Evolutionary conservation across 441 rosid genomes (phyloP).

Genomic region (Adansonia grandidieri): DNA sequence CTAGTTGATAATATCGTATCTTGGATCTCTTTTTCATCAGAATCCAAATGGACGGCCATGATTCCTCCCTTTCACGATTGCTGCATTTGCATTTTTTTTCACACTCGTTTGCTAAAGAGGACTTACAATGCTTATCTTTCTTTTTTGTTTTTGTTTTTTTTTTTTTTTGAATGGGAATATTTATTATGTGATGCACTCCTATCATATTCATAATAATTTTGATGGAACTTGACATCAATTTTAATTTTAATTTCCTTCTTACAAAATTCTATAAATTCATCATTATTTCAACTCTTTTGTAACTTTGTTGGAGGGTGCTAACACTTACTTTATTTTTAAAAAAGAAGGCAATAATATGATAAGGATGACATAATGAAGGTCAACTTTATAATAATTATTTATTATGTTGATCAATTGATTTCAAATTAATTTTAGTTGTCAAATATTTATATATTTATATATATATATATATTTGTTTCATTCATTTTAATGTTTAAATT

Average conservation of each 20-base stretch:
- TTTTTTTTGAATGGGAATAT: constrained; percentile 5
- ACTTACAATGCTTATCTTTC: background rate
- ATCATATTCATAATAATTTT: constrained; percentile 13
- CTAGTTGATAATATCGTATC: background rate
- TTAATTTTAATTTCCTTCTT: background rate
- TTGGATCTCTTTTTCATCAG: background rate
- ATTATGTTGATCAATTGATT: no score
- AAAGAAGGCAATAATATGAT: no score
- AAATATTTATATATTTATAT: no score
- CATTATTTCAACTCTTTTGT: background rate
- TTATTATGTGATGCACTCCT: constrained; percentile 25
- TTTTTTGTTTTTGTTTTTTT: background rate
- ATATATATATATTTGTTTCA: no score
- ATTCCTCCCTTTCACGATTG: background rate
- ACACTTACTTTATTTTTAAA: no score
- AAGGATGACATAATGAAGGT: no score
- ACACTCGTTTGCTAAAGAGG: no score
- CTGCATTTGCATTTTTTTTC: no score
- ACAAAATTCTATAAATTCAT: background rate
- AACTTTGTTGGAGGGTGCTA: background rate
- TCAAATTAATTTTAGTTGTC: no score
- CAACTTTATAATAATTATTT: no score
- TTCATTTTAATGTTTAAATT: no score
- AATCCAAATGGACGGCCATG: background rate
- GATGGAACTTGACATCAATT: constrained; percentile 11